These are phyloP conservation scores for Amanita molliuscula DNA, from an alignment of 768 basidiomycete species.

Conservation along the genomic window DNA sequence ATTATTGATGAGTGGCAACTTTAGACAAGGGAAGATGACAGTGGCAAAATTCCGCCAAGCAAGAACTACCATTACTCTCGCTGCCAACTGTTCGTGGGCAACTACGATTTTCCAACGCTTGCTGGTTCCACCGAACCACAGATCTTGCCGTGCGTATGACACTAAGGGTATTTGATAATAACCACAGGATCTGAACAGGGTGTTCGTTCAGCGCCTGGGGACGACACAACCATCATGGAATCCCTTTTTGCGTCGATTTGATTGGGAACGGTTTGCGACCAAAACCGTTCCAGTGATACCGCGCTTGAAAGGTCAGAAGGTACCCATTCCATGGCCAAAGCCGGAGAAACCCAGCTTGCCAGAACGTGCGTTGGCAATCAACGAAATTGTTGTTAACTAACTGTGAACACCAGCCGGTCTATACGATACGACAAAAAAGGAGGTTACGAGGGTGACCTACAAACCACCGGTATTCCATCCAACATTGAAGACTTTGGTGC, in stretches of 20 bases:
- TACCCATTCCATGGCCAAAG: constrained; percentile 66
- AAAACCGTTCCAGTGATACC: constrained; percentile 52
- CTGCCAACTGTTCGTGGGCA: constrained; percentile 70
- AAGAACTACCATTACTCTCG: constrained; percentile 66
- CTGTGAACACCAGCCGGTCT: constrained; percentile 28
- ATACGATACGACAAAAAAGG: constrained; percentile 58
- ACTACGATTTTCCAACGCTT: constrained; percentile 47
- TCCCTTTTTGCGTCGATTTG: constrained; percentile 39
- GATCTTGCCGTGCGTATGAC: constrained; percentile 35
- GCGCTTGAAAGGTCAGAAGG: constrained; percentile 25
- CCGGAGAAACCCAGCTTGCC: constrained; percentile 28
- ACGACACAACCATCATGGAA: constrained; percentile 54
- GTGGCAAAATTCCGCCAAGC: constrained; percentile 23
- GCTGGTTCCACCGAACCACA: constrained; percentile 24
- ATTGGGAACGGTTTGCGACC: constrained; percentile 67
- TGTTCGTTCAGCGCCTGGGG: constrained; percentile 67
- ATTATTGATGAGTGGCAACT: neutral
- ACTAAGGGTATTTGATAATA: constrained; percentile 1
- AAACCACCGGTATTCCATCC: constrained; percentile 43
- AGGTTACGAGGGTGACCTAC: constrained; percentile 64
- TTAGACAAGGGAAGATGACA: constrained; percentile 14
- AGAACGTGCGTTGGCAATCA: constrained; percentile 26
- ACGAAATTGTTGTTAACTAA: neutral
- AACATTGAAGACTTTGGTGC: constrained; percentile 23
- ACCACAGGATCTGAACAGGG: constrained; percentile 28